Percentiles rank a stretch among this genome's conserved stretches.
Conservation (phyloP, 2,329 filamentous ascomycete species). For the Xylaria sp. region DNA sequence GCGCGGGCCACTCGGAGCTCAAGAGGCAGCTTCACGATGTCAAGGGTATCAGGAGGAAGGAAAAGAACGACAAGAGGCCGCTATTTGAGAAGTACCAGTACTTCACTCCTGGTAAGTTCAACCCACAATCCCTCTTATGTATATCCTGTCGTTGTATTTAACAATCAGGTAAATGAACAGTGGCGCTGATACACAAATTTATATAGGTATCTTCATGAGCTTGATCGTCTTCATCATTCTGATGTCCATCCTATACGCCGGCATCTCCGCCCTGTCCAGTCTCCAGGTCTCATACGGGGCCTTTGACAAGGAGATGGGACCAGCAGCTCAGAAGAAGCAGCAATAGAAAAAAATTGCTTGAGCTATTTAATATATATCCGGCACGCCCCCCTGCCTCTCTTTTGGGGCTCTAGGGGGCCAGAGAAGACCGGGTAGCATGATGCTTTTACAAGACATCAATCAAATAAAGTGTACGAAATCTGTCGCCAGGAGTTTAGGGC, state of each 20-base stretch:
- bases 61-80: conserved; percentile 58
- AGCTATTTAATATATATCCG: conserved; percentile 12
- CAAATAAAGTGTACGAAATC: conserved; percentile 35
- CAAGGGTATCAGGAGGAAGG: conserved; percentile 46
- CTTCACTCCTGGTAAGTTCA: conserved; percentile 79
- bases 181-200: conserved; percentile 1
- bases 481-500: conserved; percentile 32
- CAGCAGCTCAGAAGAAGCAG: conserved; percentile 87
- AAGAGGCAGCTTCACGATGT: conserved; percentile 65
- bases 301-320: conserved; percentile 95
- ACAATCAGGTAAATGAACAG: conserved; percentile 24
- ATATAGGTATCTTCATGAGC: conserved; percentile 86
- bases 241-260: conserved; percentile 80
- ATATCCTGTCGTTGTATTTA: not conserved
- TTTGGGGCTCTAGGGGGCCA: not conserved
- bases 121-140: not conserved
- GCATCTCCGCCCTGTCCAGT: conserved; percentile 78
- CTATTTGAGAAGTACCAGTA: conserved; percentile 96
- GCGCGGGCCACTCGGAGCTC: conserved; percentile 72
- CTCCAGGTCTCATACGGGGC: conserved; percentile 92
- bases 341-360: conserved; percentile 49
- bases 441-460: conserved; percentile 17
- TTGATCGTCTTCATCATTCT: conserved; percentile 76
- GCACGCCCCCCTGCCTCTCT: not conserved
- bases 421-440: not conserved